Base-by-base conservation (phyloP, 768 basidiomycete species). In the Boletus speciosus region DNA sequence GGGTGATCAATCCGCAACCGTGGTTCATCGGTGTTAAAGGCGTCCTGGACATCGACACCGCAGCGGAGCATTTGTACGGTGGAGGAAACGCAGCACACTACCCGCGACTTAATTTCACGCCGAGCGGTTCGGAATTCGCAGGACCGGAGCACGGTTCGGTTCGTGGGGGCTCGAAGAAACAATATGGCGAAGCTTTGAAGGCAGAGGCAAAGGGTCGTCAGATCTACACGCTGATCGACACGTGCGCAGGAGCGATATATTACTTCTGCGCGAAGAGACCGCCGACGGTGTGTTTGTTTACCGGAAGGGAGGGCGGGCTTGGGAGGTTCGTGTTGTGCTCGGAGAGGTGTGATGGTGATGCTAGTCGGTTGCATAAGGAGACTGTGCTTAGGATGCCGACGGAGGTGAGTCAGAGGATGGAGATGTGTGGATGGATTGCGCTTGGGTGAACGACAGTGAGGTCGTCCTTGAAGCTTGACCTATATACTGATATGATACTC, bases 11-110 rank as follows among this genome's bases (percentile, higher is more conserved):
- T 6, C 25, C 56, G 3, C 56, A 64, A 19, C 62, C 62, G 4
- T 64, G 62, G 62, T 19, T 64, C 21, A 56, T 64, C 2, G 62
- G 62, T 3, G 54, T 64, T n/a, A 64, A 64, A 21, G 62, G 62
- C 1, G 51, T 57, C 37, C 7, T 63, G 29, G 49, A 60, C 25
- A 41, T 44, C 11, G n/a, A 52, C 19, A 25, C 53, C 5, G 62
- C 51, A 5, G 32, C 51, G 16, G 25, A 23, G n/a, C 58, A 51
- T 15, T 19, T 64, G 25, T 63, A 64, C 10, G 62, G 62, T 7
- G 62, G 62, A 42, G 12, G 35, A 4, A 47, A 36, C 47, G 36
- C 4, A 4, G 47, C 34, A 12, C 16, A 7, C 6, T 36, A 36
- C n/a, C 34, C 15, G 16, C 51, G 62, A 15, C 35, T 61, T 21